phyloP scores from a whole-genome alignment of 768 basidiomycete genomes.

The Clitopilus passeckerianus region DNA sequence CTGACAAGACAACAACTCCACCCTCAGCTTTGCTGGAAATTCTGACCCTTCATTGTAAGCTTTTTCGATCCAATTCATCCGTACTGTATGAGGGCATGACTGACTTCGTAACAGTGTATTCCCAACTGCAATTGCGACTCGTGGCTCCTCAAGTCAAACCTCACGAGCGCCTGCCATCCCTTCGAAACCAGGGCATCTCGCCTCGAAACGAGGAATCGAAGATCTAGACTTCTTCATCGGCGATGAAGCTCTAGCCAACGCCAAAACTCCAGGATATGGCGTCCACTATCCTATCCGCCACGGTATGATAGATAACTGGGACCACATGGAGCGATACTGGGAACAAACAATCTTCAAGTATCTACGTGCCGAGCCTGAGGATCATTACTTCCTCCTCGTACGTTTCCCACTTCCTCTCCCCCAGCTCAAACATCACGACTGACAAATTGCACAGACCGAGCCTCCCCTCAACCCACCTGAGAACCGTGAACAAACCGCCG shows the following conservation, averaged over 20 bases:
- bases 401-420: conserved; percentile 22
- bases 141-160: conserved; percentile 60
- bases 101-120: conserved; percentile 62
- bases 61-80: conserved; percentile 2
- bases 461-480: conserved; percentile 97
- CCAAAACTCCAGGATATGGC: conserved; percentile 90
- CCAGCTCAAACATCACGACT: background rate
- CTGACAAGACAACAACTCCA: conserved; percentile 3
- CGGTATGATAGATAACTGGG: conserved; percentile 98
- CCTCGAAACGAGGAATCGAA: conserved; percentile 95
- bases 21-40: conserved; percentile 90
- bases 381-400: conserved; percentile 96
- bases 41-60: conserved; percentile 97
- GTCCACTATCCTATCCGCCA: conserved; percentile 96
- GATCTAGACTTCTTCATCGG: conserved; percentile 99
- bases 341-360: conserved; percentile 99
- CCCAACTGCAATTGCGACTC: conserved; percentile 93
- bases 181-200: conserved; percentile 84
- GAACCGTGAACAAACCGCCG: conserved; percentile 98
- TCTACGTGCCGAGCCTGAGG: conserved; percentile 95
- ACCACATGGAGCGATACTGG: conserved; percentile 99
- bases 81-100: conserved; percentile 4
- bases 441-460: conserved; percentile 66
- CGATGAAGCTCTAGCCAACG: conserved; percentile 94
- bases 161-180: conserved; percentile 77